Evolutionary conservation across 2,329 filamentous ascomycete species (phyloP), one percentile per base, ranked within the genome.

Genomic region (Diplodia corticola): DNA sequence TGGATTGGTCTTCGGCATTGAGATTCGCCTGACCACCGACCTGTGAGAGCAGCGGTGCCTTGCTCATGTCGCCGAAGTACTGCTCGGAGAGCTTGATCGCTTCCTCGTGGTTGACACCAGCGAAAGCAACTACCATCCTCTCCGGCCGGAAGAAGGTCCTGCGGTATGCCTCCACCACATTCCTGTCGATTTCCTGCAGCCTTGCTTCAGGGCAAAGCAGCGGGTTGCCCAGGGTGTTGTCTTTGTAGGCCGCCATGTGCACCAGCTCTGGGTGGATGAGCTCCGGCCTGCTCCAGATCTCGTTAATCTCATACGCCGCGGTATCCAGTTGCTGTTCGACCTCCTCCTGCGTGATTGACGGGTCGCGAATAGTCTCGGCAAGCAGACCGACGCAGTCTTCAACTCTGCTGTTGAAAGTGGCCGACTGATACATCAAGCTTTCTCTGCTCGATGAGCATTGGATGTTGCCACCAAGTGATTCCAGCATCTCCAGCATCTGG

Each of bases 221-320:
- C 4, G 95, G 95, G 78, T 98, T 96, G 44, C 95, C 95, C 13
- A 99, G 84, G 0, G 95, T 98, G 80, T 99, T 98, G 76, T 95
- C 91, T 82, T 93, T 95, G 80, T 92, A 99, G 2, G 93, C 95
- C 10, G 95, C 93, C 82, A 93, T 95, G 78, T 99, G 95, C 44
- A 98, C 90, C 71, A 99, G 81, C 80, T 99, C 95, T 0, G 95
- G 95, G 68, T 99, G 82, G 71, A 99, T 98, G 65, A 99, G 86
- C 74, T 98, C 94, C 0, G 95, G 93, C 83, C 96, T 98, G 72
- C 90, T 90, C 95, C 95, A 99, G 66, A 99, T 98, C 82, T 98
- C 95, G 26, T 88, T 88, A 77, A 99, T 95, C 80, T 99, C 95
- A 76, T 98, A 99, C 63, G 93, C 88, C 9, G 94, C 95, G 6